Conservation (phyloP, 2,329 filamentous ascomycete species). For the Nemania sp. region DNA sequence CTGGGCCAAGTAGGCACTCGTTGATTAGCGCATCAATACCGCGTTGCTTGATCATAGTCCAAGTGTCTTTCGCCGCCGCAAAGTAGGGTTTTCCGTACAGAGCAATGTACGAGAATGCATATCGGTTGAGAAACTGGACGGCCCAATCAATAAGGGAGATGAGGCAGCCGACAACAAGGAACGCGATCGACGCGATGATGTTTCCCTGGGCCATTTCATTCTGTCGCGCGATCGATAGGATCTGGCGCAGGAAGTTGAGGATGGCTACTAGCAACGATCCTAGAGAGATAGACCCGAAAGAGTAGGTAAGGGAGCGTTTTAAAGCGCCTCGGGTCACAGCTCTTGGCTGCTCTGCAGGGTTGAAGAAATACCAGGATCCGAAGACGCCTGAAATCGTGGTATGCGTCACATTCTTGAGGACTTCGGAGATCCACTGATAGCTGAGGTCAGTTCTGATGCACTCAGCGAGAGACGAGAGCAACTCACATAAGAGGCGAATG, state of each 20-base stretch:
- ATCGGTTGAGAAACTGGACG: conserved; percentile 88
- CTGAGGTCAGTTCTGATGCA: conserved; percentile 18
- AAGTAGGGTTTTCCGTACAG: conserved; percentile 92
- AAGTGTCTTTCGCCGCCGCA: conserved; percentile 87
- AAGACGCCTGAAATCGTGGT: conserved; percentile 89
- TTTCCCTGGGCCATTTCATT: conserved; percentile 75
- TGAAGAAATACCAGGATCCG: conserved; percentile 96
- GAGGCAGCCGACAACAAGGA: conserved; percentile 82
- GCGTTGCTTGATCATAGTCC: conserved; percentile 88
- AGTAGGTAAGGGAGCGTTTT: conserved; percentile 85
- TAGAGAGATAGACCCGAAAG: conserved; percentile 89
- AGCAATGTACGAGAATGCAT: conserved; percentile 92
- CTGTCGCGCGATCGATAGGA: conserved; percentile 81
- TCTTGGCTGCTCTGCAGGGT: conserved; percentile 74
- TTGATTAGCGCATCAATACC: conserved; percentile 92
- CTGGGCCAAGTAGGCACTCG: conserved; percentile 83
- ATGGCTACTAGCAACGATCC: conserved; percentile 89
- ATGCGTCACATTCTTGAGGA: conserved; percentile 93
- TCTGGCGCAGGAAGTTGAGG: conserved; percentile 84
- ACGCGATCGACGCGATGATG: conserved; percentile 70
- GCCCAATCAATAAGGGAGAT: conserved; percentile 86
- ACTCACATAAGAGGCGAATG: conserved; percentile 84
- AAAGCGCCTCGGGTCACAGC: conserved; percentile 86
- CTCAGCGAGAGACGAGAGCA: background rate
- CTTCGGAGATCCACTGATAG: conserved; percentile 79